These are phyloP conservation scores for Plasmodium gallinaceum DNA, from an alignment of 169 alveolate species.

Conservation along the genomic window DNA sequence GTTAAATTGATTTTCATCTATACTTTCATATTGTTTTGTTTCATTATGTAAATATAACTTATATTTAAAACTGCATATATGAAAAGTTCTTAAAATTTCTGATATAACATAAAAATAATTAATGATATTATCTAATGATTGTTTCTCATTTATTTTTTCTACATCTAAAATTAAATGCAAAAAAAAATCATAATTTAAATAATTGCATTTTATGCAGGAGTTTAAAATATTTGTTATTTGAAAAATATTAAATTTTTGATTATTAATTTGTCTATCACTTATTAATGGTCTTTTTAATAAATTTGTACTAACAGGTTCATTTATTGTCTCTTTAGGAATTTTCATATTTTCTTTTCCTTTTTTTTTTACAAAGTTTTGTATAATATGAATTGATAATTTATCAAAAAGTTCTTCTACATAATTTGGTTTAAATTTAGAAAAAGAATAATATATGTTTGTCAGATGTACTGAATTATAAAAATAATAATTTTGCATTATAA, in stretches of 20 bases:
- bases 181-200: conserved; percentile 42
- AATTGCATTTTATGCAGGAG: conserved; percentile 35
- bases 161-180: background rate
- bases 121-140: conserved; percentile 34
- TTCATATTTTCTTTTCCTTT: background rate
- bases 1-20: background rate
- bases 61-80: background rate
- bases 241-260: conserved; percentile 35
- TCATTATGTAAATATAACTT: conserved; percentile 9
- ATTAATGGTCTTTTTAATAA: background rate
- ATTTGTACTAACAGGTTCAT: background rate
- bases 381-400: conserved; percentile 24
- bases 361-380: background rate
- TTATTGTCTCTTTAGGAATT: background rate
- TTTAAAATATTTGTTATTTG: conserved; percentile 55
- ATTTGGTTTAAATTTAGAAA: conserved; percentile 50
- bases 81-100: conserved; percentile 14
- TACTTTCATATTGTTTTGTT: background rate
- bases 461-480: conserved; percentile 63
- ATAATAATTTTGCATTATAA: conserved; percentile 41
- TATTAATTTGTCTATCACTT: background rate
- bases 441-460: conserved; percentile 52
- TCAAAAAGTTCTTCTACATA: conserved; percentile 37
- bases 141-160: background rate
- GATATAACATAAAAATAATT: conserved; percentile 19